These are phyloP conservation scores for Afroboletus lepidellus DNA, from an alignment of 1,284 basidiomycete genomes.

Conservation along the genomic window DNA sequence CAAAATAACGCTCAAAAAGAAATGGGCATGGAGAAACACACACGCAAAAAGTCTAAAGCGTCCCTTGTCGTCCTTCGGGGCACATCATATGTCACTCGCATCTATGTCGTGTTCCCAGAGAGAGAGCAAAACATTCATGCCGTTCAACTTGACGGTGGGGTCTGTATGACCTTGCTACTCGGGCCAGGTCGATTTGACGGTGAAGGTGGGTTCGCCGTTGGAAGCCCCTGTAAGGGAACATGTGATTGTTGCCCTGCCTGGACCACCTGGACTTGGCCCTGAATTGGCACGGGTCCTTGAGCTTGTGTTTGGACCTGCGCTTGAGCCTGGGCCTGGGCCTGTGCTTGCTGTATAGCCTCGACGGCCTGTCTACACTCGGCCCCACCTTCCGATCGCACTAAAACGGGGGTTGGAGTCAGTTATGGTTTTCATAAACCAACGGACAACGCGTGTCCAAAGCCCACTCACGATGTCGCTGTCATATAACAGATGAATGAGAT, in stretches of 20 bases:
- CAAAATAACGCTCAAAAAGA: constrained; percentile 4
- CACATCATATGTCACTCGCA: constrained; percentile 8
- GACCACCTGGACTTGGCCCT: constrained; percentile 18
- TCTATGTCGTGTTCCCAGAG: constrained; percentile 19
- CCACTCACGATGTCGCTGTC: constrained; percentile 35
- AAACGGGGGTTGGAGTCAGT: constrained; percentile 25
- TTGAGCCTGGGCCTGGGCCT: constrained; percentile 29
- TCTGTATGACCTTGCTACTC: constrained; percentile 19
- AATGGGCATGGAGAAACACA: constrained; percentile 8
- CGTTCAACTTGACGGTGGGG: constrained; percentile 22
- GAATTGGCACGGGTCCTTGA: constrained; percentile 19
- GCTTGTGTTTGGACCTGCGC: constrained; percentile 15
- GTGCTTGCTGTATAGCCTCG: constrained; percentile 37
- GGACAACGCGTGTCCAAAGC: constrained; percentile 19
- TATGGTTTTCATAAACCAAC: constrained; percentile 18
- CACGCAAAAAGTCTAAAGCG: constrained; percentile 17
- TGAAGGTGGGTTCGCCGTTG: constrained; percentile 16
- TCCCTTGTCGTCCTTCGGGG: constrained; percentile 22
- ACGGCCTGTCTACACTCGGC: constrained; percentile 62
- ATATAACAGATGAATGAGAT: constrained; percentile 23
- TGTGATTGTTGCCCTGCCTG: constrained; percentile 24
- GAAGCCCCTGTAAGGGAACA: constrained; percentile 21
- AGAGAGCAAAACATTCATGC: constrained; percentile 2
- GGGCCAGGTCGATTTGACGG: constrained; percentile 24
- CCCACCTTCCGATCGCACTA: constrained; percentile 80